Conservation (phyloP, 176 grass and related monocot species). For the Hyparrhenia diplandra region DNA sequence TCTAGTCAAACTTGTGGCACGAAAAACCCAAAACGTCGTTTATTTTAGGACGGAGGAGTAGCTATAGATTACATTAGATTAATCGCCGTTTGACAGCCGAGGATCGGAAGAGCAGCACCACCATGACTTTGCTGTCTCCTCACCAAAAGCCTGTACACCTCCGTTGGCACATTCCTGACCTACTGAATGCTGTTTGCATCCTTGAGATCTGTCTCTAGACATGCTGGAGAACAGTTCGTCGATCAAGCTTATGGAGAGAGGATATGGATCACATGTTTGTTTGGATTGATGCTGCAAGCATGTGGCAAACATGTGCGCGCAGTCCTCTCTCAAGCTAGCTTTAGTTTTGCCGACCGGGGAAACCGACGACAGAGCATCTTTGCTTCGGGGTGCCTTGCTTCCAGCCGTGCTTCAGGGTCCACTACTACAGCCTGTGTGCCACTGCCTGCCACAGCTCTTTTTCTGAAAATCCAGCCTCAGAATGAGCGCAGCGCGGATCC, state of each 20-base stretch:
- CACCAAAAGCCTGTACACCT: neutral
- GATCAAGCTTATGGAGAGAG: neutral
- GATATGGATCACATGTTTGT: neutral
- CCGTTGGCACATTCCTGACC: neutral
- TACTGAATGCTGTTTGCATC: neutral
- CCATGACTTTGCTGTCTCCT: neutral
- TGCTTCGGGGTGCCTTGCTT: slow-evolving; percentile 2
- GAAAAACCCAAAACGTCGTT: too few relatives aligned
- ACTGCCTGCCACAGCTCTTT: neutral
- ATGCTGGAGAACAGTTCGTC: neutral
- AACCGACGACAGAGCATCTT: neutral
- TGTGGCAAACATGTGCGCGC: slow-evolving; percentile 11
- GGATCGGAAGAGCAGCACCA: neutral
- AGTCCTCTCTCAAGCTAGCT: neutral
- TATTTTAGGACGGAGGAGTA: too few relatives aligned
- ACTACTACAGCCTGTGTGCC: neutral
- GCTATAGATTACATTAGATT: neutral
- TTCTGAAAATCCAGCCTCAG: neutral
- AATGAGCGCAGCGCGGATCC: neutral
- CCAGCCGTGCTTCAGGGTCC: neutral
- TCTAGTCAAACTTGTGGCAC: too few relatives aligned
- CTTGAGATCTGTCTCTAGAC: neutral
- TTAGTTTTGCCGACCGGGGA: neutral
- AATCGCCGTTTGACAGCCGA: neutral
- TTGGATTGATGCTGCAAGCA: neutral